phyloP scores from a whole-genome alignment of 306 rosid genomes.

The Cotoneaster glaucophyllus region DNA sequence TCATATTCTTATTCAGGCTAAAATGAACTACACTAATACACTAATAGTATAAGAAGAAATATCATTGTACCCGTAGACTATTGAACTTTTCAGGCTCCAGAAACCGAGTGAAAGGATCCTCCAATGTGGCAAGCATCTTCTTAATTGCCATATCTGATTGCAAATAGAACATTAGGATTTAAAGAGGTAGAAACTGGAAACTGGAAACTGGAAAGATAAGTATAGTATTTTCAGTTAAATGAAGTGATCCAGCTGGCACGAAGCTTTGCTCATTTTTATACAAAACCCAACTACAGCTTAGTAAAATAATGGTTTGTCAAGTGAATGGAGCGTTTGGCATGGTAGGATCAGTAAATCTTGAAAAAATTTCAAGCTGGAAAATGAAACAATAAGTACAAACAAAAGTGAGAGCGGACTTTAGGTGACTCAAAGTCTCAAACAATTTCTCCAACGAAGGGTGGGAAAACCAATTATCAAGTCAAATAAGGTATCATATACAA shows the following conservation, averaged over 20 bases:
- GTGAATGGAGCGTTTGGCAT: background rate
- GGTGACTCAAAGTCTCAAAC: background rate
- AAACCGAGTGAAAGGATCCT: slow-evolving; percentile 91
- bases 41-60: slow-evolving; percentile 18
- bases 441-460: background rate
- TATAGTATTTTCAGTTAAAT: slow-evolving; percentile 7
- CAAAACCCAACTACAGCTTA: background rate
- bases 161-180: slow-evolving; percentile 20
- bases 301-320: background rate
- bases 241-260: background rate
- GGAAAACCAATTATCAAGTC: slow-evolving; percentile 1
- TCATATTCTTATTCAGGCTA: slow-evolving; percentile 9
- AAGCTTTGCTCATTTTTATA: background rate
- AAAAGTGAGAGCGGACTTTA: background rate
- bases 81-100: slow-evolving; percentile 87
- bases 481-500: background rate
- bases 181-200: background rate
- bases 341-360: background rate
- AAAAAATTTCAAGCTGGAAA: background rate
- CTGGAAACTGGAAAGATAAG: slow-evolving; percentile 2
- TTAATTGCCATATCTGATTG: slow-evolving; percentile 71
- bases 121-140: slow-evolving; percentile 94
- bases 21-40: slow-evolving; percentile 10
- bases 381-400: background rate
- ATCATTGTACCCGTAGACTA: slow-evolving; percentile 69